Percentiles rank a stretch among this genome's conserved stretches.
Evolutionary conservation across 306 rosid species (phyloP).

Genomic region (Gillenia trifoliata): DNA sequence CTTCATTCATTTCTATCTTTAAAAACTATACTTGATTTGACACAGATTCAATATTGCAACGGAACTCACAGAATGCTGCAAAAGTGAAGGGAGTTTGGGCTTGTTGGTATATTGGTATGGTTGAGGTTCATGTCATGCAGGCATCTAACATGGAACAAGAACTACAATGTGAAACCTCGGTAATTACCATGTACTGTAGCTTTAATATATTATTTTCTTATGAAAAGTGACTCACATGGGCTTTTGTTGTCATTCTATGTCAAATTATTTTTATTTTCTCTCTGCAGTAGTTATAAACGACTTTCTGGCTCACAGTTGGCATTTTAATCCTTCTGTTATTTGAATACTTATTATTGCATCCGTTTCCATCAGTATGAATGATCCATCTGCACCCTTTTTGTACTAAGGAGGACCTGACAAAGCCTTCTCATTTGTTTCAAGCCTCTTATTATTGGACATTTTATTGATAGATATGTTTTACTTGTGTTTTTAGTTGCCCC

Average conservation of each 20-base stretch:
- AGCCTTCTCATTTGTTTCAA: not conserved
- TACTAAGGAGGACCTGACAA: not conserved
- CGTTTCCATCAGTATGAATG: not conserved
- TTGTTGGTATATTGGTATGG: conserved; percentile 34
- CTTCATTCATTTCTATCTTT: not conserved
- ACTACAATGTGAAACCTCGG: conserved; percentile 39
- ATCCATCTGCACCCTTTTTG: not conserved
- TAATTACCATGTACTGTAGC: not conserved
- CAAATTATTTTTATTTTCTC: not conserved
- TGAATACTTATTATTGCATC: not conserved
- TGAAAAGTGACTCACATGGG: not conserved
- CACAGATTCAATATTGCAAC: conserved; percentile 33
- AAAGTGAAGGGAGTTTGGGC: conserved; percentile 26
- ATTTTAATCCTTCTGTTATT: not conserved
- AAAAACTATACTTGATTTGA: not conserved
- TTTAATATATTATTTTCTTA: not conserved
- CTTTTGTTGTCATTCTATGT: not conserved
- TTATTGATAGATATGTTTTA: not conserved
- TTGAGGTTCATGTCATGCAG: conserved; percentile 34
- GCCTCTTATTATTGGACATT: not conserved
- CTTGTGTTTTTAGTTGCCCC: not conserved
- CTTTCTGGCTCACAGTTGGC: not conserved
- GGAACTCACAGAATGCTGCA: conserved; percentile 23
- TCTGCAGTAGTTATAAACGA: not conserved
- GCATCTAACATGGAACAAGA: conserved; percentile 40